These are phyloP conservation scores for Pleodorina starrii DNA, from an alignment of 139 green algal species.

Conservation along the genomic window DNA sequence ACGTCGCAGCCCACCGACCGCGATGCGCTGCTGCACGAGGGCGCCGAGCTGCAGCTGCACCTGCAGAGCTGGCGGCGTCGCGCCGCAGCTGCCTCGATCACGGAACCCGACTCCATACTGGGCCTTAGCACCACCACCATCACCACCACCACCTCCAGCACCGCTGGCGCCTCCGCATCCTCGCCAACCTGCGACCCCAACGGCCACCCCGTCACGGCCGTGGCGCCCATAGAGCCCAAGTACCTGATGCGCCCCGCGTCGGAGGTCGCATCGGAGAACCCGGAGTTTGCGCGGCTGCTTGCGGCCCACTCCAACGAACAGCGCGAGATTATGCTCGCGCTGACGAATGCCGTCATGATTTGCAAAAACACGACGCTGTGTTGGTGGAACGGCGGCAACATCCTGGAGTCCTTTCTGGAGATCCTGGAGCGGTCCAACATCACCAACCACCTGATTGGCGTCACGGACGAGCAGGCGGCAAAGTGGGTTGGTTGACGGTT, in stretches of 20 bases:
- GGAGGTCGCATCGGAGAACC: conserved; percentile 51
- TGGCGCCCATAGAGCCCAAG: not conserved
- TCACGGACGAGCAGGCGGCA: conserved; percentile 67
- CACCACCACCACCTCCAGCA: not conserved
- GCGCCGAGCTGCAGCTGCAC: not conserved
- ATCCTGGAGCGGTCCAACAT: conserved; percentile 65
- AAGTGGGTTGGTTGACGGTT: too few relatives aligned
- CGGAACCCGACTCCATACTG: too few relatives aligned
- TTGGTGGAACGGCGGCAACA: conserved; percentile 68
- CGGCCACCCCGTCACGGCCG: conserved; percentile 38
- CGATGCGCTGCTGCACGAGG: not conserved
- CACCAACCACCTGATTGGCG: conserved; percentile 58
- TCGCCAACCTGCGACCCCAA: conserved; percentile 12
- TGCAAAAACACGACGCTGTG: conserved; percentile 68
- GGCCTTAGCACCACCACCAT: not conserved
- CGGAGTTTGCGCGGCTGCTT: conserved; percentile 49
- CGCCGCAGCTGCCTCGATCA: not conserved
- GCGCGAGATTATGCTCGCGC: conserved; percentile 65
- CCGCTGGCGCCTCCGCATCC: not conserved
- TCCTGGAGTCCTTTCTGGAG: conserved; percentile 67
- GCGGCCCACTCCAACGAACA: conserved; percentile 41
- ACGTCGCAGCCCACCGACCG: not conserved
- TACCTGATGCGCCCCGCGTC: conserved; percentile 45
- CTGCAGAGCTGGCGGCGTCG: conserved; percentile 23
- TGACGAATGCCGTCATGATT: conserved; percentile 74